These are phyloP conservation scores for Clonostachys byssicola DNA, from an alignment of 2,329 filamentous ascomycete species.

Conservation along the genomic window DNA sequence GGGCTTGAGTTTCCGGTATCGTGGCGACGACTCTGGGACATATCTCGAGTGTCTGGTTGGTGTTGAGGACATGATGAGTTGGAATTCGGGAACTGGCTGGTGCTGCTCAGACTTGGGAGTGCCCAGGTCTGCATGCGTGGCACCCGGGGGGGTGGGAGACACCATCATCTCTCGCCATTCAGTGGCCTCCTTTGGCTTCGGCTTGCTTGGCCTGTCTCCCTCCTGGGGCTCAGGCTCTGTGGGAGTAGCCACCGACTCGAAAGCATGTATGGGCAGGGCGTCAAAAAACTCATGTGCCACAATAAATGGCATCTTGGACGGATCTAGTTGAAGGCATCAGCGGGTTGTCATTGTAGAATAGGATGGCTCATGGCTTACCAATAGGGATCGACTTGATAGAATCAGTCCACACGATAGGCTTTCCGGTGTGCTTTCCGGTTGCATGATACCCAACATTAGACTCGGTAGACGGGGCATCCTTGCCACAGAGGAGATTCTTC, in stretches of 20 bases:
- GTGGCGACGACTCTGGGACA: slow-evolving; percentile 74
- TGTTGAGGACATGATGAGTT: slow-evolving; percentile 71
- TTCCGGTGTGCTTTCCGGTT: slow-evolving; percentile 67
- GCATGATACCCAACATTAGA: slow-evolving; percentile 71
- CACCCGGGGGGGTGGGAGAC: slow-evolving; percentile 55
- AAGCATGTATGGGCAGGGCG: slow-evolving; percentile 91
- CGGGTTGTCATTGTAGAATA: background rate
- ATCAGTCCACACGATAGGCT: slow-evolving; percentile 86
- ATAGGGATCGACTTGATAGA: slow-evolving; percentile 79
- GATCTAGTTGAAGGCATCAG: slow-evolving; percentile 35
- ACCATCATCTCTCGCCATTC: slow-evolving; percentile 86
- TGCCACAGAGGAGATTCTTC: slow-evolving; percentile 76
- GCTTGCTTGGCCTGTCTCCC: background rate
- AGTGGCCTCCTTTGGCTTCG: background rate
- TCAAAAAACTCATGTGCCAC: slow-evolving; percentile 99
- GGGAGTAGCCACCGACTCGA: slow-evolving; percentile 58
- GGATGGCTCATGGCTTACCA: slow-evolving; percentile 30
- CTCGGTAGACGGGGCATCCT: slow-evolving; percentile 61
- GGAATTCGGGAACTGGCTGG: slow-evolving; percentile 71
- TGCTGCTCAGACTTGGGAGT: slow-evolving; percentile 47
- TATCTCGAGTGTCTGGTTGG: slow-evolving; percentile 81
- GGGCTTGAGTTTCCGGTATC: slow-evolving; percentile 72
- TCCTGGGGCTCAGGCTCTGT: slow-evolving; percentile 23
- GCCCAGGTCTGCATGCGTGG: slow-evolving; percentile 48
- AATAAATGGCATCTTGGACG: slow-evolving; percentile 80